Conservation (phyloP, 2,329 filamentous ascomycete genomes). For the Exophiala phaeomuriformis region DNA sequence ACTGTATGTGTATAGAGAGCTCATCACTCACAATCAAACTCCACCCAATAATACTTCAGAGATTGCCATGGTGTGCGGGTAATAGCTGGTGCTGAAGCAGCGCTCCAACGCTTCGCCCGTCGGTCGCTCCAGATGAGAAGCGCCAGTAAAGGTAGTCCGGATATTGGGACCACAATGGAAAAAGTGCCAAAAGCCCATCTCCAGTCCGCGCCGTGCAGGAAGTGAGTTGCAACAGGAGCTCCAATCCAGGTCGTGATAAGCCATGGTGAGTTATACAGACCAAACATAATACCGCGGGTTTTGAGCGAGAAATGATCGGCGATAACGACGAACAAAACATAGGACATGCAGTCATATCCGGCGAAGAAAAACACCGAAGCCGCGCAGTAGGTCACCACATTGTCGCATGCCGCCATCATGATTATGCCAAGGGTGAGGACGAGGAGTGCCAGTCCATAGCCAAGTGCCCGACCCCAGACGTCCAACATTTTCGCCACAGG, state of each 20-base stretch:
- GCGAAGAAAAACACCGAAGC: slow-evolving; percentile 54
- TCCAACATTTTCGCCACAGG: slow-evolving; percentile 54
- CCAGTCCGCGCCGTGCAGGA: slow-evolving; percentile 46
- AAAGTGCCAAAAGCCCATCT: slow-evolving; percentile 58
- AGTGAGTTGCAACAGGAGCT: slow-evolving; percentile 44
- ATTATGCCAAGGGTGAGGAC: slow-evolving; percentile 43
- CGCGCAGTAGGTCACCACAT: slow-evolving; percentile 54
- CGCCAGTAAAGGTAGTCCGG: slow-evolving; percentile 47
- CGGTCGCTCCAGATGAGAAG: slow-evolving; percentile 48
- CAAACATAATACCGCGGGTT: slow-evolving; percentile 54
- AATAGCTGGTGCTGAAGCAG: slow-evolving; percentile 24
- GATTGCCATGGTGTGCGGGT: slow-evolving; percentile 36
- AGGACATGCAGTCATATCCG: slow-evolving; percentile 48
- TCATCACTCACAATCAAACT: slow-evolving; percentile 48
- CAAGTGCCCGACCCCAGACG: background rate
- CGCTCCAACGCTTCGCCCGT: slow-evolving; percentile 48
- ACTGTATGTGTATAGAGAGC: slow-evolving; percentile 31
- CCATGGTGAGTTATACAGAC: slow-evolving; percentile 51
- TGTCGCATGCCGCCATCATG: slow-evolving; percentile 54
- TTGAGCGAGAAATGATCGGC: slow-evolving; percentile 56
- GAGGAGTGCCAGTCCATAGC: background rate
- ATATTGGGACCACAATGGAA: slow-evolving; percentile 50
- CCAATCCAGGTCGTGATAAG: slow-evolving; percentile 52
- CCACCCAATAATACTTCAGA: slow-evolving; percentile 45
- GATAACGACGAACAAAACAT: slow-evolving; percentile 51